Conservation (phyloP, 768 basidiomycete species). For the Solioccasus polychromus region DNA sequence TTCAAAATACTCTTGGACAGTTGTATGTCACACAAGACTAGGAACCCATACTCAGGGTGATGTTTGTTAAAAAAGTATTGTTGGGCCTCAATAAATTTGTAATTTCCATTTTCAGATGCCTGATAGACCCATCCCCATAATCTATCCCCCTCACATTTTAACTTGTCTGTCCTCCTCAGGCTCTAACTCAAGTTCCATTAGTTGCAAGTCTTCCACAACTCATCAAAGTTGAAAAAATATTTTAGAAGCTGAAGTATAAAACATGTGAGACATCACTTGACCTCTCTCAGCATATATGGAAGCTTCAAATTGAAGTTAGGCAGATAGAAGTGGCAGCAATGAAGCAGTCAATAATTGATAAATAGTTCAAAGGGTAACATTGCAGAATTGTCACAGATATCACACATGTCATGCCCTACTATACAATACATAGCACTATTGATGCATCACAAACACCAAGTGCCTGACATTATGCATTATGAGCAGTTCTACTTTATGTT, state of each 20-base stretch:
- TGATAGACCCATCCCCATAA: background rate
- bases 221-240: background rate
- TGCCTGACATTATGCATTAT: conserved; percentile 7
- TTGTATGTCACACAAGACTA: background rate
- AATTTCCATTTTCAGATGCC: background rate
- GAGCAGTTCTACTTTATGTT: conserved; percentile 10
- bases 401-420: background rate
- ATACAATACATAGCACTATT: conserved; percentile 1
- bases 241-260: background rate
- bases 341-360: background rate
- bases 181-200: background rate
- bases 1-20: too few species aligned
- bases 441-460: background rate
- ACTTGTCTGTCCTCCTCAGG: background rate
- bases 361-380: background rate
- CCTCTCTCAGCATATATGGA: background rate
- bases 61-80: background rate
- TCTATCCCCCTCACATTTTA: background rate
- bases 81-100: background rate
- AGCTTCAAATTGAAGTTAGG: background rate
- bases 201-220: conserved; percentile 1
- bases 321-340: background rate
- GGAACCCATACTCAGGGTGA: background rate
- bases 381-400: background rate
- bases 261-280: background rate